Conservation (phyloP, 2,329 filamentous ascomycete species). For the Cryphonectria carpinicola region DNA sequence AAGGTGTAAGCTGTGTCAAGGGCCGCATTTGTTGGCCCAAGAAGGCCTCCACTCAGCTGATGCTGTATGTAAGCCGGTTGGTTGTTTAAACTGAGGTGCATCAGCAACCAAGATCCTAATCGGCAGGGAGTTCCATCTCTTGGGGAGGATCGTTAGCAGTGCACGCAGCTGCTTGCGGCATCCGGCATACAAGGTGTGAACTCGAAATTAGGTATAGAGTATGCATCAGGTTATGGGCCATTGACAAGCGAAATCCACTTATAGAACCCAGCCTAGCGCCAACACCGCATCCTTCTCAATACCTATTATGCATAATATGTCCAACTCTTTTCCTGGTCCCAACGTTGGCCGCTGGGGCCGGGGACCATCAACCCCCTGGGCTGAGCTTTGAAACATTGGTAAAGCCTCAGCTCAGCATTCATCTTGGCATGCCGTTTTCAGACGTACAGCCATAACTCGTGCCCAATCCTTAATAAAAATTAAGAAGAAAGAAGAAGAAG, state of each 20-base stretch:
- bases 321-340: background rate
- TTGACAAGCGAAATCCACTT: too few species aligned
- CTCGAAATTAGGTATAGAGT: background rate
- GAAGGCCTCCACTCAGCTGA: conserved; percentile 3
- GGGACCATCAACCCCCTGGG: too few species aligned
- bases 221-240: background rate
- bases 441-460: background rate
- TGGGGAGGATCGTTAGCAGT: background rate
- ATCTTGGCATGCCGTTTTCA: background rate
- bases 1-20: background rate
- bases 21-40: background rate
- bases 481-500: too few species aligned
- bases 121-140: background rate
- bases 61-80: background rate
- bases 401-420: background rate
- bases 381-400: background rate
- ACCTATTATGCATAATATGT: background rate
- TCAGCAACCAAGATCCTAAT: background rate
- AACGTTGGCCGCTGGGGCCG: background rate
- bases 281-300: background rate
- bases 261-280: background rate
- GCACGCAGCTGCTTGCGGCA: background rate
- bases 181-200: background rate
- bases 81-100: background rate
- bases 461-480: background rate